These are phyloP conservation scores for Fusarium sterilihyphosum DNA, from an alignment of 2,329 filamentous ascomycete species.

Conservation along the genomic window DNA sequence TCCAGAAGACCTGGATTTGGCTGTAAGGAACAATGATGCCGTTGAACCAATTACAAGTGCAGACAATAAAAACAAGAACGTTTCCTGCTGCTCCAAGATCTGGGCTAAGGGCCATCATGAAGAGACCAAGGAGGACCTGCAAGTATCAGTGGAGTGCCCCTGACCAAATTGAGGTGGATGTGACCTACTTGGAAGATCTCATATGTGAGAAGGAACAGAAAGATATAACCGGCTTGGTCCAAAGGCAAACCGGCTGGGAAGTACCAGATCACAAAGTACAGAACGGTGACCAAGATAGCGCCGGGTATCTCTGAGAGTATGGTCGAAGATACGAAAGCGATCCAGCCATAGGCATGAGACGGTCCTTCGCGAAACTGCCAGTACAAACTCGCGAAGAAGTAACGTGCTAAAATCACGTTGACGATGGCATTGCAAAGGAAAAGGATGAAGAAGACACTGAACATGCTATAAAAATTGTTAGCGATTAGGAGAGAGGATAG, in stretches of 20 bases:
- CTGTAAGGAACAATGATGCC: background rate
- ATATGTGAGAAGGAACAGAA: background rate
- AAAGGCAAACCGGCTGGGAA: background rate
- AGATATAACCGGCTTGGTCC: background rate
- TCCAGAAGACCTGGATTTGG: background rate
- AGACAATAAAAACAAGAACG: background rate
- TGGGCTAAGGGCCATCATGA: background rate
- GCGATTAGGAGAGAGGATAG: rapidly evolving
- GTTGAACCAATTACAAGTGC: background rate
- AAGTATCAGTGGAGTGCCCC: background rate
- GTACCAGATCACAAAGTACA: background rate
- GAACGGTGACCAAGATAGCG: background rate
- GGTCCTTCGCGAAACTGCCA: background rate
- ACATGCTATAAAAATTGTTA: background rate
- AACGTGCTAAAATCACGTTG: background rate
- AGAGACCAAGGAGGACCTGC: background rate
- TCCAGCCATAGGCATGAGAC: background rate
- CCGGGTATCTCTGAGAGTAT: background rate
- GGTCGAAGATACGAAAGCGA: background rate
- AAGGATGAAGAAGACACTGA: background rate
- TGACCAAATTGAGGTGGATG: rapidly evolving
- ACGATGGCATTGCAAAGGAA: background rate
- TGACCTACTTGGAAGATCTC: background rate
- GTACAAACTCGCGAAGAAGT: background rate
- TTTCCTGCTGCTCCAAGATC: background rate